These are phyloP conservation scores for Diplodia scrobiculata DNA, from an alignment of 2,329 filamentous ascomycete species.

Conservation along the genomic window DNA sequence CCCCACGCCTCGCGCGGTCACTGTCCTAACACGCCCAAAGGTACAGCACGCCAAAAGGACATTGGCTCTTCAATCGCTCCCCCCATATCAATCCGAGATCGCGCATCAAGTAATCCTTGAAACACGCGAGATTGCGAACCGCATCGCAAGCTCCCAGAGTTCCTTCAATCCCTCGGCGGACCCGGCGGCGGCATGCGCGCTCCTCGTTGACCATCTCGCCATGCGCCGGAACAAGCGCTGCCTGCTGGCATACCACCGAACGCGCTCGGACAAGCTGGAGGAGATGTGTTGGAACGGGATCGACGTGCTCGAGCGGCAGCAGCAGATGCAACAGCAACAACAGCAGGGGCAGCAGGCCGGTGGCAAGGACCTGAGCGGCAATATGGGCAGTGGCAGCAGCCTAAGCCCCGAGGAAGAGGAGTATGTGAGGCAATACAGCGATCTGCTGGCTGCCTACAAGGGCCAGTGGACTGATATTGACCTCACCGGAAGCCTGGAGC, in stretches of 20 bases:
- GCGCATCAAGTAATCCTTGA: slow-evolving; percentile 86
- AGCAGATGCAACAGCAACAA: slow-evolving; percentile 59
- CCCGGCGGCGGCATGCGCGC: slow-evolving; percentile 79
- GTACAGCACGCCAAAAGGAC: slow-evolving; percentile 96
- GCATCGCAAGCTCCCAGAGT: slow-evolving; percentile 68
- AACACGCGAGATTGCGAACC: slow-evolving; percentile 82
- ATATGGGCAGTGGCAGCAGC: slow-evolving; percentile 65
- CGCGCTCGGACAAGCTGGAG: slow-evolving; percentile 86
- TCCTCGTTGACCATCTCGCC: slow-evolving; percentile 89
- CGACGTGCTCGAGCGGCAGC: slow-evolving; percentile 72
- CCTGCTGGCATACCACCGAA: slow-evolving; percentile 88
- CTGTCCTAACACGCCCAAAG: slow-evolving; percentile 49
- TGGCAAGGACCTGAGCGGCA: slow-evolving; percentile 45
- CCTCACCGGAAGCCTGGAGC: slow-evolving; percentile 88
- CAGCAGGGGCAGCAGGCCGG: slow-evolving; percentile 41
- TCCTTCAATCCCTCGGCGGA: slow-evolving; percentile 83
- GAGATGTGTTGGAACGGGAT: slow-evolving; percentile 89
- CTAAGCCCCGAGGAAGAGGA: slow-evolving; percentile 78
- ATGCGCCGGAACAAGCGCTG: slow-evolving; percentile 97
- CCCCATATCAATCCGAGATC: slow-evolving; percentile 88
- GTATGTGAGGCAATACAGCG: slow-evolving; percentile 87
- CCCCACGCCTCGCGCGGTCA: no score
- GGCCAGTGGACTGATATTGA: slow-evolving; percentile 98
- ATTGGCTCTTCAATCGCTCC: slow-evolving; percentile 80
- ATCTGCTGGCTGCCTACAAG: slow-evolving; percentile 93